Evolutionary conservation across 2,329 filamentous ascomycete species (phyloP).

Genomic region (Neoarthrinium moseri): DNA sequence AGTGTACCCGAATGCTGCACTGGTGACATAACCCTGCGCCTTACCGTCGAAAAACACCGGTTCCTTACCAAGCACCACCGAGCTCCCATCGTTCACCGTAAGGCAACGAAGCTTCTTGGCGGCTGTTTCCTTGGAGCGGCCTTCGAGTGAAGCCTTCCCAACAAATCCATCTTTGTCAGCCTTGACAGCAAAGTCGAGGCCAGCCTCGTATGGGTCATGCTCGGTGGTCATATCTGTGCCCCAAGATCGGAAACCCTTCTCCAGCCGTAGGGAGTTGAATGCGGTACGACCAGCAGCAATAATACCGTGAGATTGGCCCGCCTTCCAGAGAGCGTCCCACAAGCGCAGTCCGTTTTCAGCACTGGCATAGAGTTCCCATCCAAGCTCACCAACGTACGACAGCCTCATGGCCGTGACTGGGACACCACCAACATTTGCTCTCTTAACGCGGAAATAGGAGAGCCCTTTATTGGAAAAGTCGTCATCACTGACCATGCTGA

Average conservation of each 20-base stretch:
- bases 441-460: constrained; percentile 49
- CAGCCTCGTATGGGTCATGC: constrained; percentile 60
- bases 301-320: constrained; percentile 53
- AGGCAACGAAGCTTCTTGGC: constrained; percentile 44
- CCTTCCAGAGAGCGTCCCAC: constrained; percentile 57
- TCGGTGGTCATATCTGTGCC: constrained; percentile 60
- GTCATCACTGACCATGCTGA: constrained; percentile 41
- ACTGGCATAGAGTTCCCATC: constrained; percentile 62
- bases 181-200: constrained; percentile 49
- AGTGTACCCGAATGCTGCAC: constrained; percentile 59
- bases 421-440: constrained; percentile 48
- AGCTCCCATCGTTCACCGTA: constrained; percentile 53
- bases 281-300: constrained; percentile 58
- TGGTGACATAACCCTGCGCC: constrained; percentile 57
- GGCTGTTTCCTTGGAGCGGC: constrained; percentile 33
- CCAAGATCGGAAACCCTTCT: constrained; percentile 58
- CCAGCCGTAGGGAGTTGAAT: constrained; percentile 57
- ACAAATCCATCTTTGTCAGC: constrained; percentile 46
- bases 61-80: constrained; percentile 61
- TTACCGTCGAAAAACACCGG: constrained; percentile 51
- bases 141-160: constrained; percentile 48
- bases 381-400: constrained; percentile 60
- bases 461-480: constrained; percentile 46
- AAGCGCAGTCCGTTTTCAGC: constrained; percentile 57
- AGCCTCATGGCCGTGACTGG: constrained; percentile 55